Evolutionary conservation across 495 filamentous ascomycete genomes (phyloP).

Genomic region (Cryomyces minteri): DNA sequence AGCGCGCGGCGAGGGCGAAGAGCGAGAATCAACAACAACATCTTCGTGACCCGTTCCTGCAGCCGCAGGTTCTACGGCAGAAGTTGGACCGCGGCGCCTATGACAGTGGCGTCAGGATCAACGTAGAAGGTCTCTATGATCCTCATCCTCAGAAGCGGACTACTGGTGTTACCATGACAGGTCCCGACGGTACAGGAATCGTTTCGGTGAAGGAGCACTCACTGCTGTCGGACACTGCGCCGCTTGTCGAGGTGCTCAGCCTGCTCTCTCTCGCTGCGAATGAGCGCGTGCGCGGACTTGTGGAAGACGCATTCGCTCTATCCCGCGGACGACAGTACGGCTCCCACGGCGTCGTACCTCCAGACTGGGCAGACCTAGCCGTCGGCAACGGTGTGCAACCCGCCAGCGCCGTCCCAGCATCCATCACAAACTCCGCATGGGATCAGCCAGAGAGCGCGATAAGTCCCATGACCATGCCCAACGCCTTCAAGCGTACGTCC

Average conservation of each 20-base stretch:
- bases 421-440: slow-evolving; percentile 19
- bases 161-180: slow-evolving; percentile 20
- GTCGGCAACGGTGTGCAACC: slow-evolving; percentile 12
- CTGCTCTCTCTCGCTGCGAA: slow-evolving; percentile 59
- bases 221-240: slow-evolving; percentile 45
- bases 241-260: slow-evolving; percentile 54
- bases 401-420: slow-evolving; percentile 18
- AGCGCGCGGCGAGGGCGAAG: slow-evolving; percentile 23
- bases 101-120: slow-evolving; percentile 41
- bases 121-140: slow-evolving; percentile 41
- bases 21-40: slow-evolving; percentile 35
- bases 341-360: slow-evolving; percentile 52
- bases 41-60: slow-evolving; percentile 39
- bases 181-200: slow-evolving; percentile 32
- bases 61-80: slow-evolving; percentile 19
- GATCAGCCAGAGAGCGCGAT: slow-evolving; percentile 13
- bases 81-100: slow-evolving; percentile 28
- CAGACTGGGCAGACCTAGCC: slow-evolving; percentile 49
- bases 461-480: slow-evolving; percentile 12
- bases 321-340: slow-evolving; percentile 45
- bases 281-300: slow-evolving; percentile 44
- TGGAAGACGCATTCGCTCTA: slow-evolving; percentile 51
- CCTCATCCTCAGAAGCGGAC: slow-evolving; percentile 21
- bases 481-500: not conserved
- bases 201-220: slow-evolving; percentile 36